Conservation (phyloP, 768 basidiomycete species). For the Ramaria rubella region DNA sequence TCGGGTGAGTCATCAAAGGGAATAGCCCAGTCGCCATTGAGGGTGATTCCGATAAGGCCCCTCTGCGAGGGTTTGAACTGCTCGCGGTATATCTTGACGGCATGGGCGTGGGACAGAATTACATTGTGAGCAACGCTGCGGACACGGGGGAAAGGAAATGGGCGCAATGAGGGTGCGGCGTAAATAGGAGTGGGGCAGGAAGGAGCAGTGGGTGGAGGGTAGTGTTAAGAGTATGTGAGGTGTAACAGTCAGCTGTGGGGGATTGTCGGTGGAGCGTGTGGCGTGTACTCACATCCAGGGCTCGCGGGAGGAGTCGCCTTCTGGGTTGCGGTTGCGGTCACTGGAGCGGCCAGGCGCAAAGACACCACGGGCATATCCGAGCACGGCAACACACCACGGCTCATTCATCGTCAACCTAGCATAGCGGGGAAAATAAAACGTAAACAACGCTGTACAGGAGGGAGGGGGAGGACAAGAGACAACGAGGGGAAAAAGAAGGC, state of each 20-base stretch:
- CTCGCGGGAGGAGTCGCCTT: slow-evolving; percentile 59
- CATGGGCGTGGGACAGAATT: slow-evolving; percentile 63
- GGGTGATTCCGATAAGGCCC: slow-evolving; percentile 71
- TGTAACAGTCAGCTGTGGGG: neutral
- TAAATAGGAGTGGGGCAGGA: neutral
- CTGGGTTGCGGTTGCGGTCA: slow-evolving; percentile 50
- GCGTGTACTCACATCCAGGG: slow-evolving; percentile 56
- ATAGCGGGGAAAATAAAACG: neutral
- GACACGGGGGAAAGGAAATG: slow-evolving; percentile 9
- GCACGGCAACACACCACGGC: slow-evolving; percentile 63
- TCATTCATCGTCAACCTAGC: slow-evolving; percentile 68
- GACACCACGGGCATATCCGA: slow-evolving; percentile 64
- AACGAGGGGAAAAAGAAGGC: neutral
- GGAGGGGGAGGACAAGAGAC: neutral
- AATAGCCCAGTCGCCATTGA: slow-evolving; percentile 71
- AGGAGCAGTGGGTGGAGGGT: neutral
- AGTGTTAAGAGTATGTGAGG: no score
- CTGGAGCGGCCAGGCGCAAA: slow-evolving; percentile 69
- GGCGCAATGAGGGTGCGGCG: slow-evolving; percentile 16
- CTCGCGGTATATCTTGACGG: slow-evolving; percentile 59
- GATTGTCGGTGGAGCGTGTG: slow-evolving; percentile 2
- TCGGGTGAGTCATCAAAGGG: slow-evolving; percentile 64
- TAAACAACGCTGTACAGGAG: neutral
- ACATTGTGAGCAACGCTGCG: slow-evolving; percentile 58
- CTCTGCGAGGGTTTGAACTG: slow-evolving; percentile 56